Base-by-base conservation (phyloP, 2,329 filamentous ascomycete genomes). In the Byssochlamys sp. region DNA sequence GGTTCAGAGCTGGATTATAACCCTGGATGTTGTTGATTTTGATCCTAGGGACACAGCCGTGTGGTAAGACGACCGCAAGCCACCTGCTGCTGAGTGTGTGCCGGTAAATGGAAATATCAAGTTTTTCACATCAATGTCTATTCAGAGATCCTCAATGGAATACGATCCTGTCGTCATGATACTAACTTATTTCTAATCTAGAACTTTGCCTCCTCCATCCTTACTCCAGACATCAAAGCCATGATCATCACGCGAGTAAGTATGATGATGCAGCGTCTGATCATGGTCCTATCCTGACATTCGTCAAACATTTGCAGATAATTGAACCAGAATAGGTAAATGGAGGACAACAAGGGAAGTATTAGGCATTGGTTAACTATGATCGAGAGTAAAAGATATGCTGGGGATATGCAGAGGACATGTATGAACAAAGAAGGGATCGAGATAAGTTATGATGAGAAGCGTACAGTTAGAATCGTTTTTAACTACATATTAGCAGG, bases 101-200 rank as follows among this genome's bases (percentile, higher is more conserved):
- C n/a, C n/a, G n/a, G n/a, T n/a, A n/a, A n/a, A n/a, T n/a, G n/a
- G 78, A 28, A 74, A 77, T 58, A 77, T 72, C 59, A 80, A 78
- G 60, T 85, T 89, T 72, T 89, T 87, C 71, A 88, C 87, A 77
- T 90, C 60, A 89, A 89, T 66, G 84, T 89, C 45, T 86, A 89
- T 73, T 84, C 65, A 89, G 89, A 73, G 82, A 25, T 82, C 82
- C 4, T 80, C 81, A 6, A 71, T 88, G 9, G 81, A 88, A 60
- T 86, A 86, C 6, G 85, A 89, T 64, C 73, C 79, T 0, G 77
- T 19, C 19, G 19, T 19, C 19, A 19, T 19, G 19, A 19, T 19
- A 12, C 31, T 33, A 33, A 33, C 14, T 12, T 12, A 11, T 5
- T 33, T 9, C 9, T 33, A 10, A 19, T 27, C 5, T 35, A 78